These are phyloP conservation scores for Castanea mollissima DNA, from an alignment of 306 rosid species.

Conservation along the genomic window DNA sequence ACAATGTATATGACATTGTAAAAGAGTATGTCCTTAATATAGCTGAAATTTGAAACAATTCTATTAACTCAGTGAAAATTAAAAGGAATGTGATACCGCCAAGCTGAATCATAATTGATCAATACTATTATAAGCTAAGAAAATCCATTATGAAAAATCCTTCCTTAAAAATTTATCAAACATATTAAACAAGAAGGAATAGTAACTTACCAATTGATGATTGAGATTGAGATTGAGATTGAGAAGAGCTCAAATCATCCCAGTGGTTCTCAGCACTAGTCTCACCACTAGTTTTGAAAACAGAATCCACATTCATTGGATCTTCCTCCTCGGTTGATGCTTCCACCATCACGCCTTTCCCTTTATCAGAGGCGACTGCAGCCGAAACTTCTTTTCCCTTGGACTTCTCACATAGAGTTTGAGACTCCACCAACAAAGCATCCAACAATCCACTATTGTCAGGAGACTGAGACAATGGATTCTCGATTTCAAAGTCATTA, in stretches of 20 bases:
- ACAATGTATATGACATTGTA: too few species aligned
- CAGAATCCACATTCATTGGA: slow-evolving; percentile 21
- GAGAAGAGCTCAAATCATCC: slow-evolving; percentile 40
- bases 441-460: slow-evolving; percentile 60
- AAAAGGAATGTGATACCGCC: not conserved
- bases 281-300: slow-evolving; percentile 25
- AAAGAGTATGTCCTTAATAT: too few species aligned
- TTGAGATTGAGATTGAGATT: slow-evolving; percentile 6
- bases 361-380: slow-evolving; percentile 21
- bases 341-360: slow-evolving; percentile 30
- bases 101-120: not conserved
- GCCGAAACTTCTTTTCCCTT: slow-evolving; percentile 26
- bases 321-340: slow-evolving; percentile 27
- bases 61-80: not conserved
- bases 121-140: not conserved
- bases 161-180: not conserved
- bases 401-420: slow-evolving; percentile 27
- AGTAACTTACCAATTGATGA: slow-evolving; percentile 41
- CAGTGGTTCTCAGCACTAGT: slow-evolving; percentile 30
- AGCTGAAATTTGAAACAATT: too few species aligned
- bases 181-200: not conserved
- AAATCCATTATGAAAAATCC: not conserved
- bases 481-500: slow-evolving; percentile 19
- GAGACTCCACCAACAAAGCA: slow-evolving; percentile 48
- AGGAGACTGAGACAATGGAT: slow-evolving; percentile 7